Evolutionary conservation across 2,329 filamentous ascomycete genomes (phyloP).

Genomic region (Coniochaeta sp.): DNA sequence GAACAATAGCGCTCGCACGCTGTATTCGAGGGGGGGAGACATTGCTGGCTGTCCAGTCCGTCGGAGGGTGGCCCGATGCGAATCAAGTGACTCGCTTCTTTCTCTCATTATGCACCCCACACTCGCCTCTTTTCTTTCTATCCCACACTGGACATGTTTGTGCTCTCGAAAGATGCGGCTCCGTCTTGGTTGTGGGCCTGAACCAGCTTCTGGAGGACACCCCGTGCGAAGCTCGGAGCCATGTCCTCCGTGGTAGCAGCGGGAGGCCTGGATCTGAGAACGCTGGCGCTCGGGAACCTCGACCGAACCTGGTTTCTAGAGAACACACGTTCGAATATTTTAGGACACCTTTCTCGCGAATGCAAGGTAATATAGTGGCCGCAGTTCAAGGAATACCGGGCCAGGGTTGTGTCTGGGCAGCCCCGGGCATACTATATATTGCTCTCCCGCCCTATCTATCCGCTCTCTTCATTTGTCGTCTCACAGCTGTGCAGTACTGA

Average conservation of each 20-base stretch:
- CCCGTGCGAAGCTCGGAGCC: background rate
- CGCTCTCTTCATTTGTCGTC: no score
- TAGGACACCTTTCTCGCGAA: no score
- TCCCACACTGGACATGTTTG: background rate
- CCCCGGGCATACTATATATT: background rate
- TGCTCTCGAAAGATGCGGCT: background rate
- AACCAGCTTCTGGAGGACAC: background rate
- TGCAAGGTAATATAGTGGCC: background rate
- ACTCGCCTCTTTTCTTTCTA: background rate
- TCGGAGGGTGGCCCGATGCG: background rate
- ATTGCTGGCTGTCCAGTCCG: background rate
- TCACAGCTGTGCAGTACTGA: background rate
- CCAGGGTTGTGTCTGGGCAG: background rate
- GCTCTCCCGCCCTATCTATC: background rate
- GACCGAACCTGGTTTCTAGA: background rate
- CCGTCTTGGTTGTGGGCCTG: constrained; percentile 1
- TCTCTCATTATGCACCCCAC: background rate
- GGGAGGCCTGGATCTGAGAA: background rate
- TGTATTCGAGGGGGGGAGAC: background rate
- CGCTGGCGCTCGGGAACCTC: background rate
- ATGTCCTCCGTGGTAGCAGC: constrained; percentile 1
- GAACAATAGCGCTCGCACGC: background rate
- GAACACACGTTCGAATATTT: no score
- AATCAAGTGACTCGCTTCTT: constrained; percentile 1
- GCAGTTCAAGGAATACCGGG: background rate